Evolutionary conservation across 345 rosid species (phyloP), one percentile per base, ranked within the genome.

Genomic region (Eucalyptus caleyi): DNA sequence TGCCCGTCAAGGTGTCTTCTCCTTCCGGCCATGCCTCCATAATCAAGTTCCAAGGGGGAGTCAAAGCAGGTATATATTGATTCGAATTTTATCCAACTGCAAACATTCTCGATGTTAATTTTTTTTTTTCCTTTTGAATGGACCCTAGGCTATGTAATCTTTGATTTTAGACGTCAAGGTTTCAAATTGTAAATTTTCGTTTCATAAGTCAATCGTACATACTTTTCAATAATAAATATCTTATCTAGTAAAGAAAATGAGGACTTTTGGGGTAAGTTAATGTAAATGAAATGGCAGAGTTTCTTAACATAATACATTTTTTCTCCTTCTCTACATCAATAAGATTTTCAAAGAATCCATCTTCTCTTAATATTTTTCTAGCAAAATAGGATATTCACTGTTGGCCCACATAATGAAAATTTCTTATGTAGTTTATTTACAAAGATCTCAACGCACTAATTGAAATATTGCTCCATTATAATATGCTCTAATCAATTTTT

Each of bases 1-100:
- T 97, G 11, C 94, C 94, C 2, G 96, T 95, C 14, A 88, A 90
- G 44, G 62, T 94, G 54, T 93, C 94, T 6, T 89, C 96, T 42
- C 95, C 96, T 34, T 97, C 99, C 1, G 96, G 96, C 0, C 99
- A 96, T 47, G 98, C 98, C 50, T 94, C 99, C 8, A 86, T 97
- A 54, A 95, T 97, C 37, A 95, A 95, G 67, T 97, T 94, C 88
- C 88, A 91, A 10, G 98, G 98, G 9, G 98, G 99, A 27, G 92
- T 95, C 26, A 92, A 95, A 89, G 88, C 98, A 3, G 83, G 83
- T 77, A 77, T 40, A 13, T 40, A 19, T 19, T 21, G 45, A 77
- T 77, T 77, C 2, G 83, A 40, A 21, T 34, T 69, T 34, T 69
- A 34, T 69, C 10, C 24, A 3, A 34, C 81, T 69, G 81, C 19